Conservation (phyloP, 768 basidiomycete species). For the Psilocybe subaeruginosa region DNA sequence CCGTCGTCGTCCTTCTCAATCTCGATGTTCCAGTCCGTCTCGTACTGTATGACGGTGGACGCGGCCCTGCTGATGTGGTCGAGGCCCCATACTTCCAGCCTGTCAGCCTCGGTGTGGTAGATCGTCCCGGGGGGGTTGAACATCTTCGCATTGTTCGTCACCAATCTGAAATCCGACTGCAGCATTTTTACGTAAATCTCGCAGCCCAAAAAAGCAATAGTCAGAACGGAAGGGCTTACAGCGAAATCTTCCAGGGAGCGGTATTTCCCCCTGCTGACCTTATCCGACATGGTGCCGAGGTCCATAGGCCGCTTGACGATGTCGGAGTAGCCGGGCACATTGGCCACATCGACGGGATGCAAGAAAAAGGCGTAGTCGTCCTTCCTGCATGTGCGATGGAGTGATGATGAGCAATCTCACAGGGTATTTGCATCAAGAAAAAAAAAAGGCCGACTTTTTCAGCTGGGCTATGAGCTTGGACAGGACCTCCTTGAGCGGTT, state of each 20-base stretch:
- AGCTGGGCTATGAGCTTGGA: constrained; percentile 68
- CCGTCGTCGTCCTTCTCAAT: constrained; percentile 68
- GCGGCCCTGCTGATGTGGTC: constrained; percentile 76
- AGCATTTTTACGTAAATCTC: neutral
- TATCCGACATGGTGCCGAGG: constrained; percentile 81
- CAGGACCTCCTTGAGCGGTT: constrained; percentile 79
- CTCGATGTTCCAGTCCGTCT: constrained; percentile 85
- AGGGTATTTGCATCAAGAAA: neutral
- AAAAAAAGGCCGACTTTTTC: constrained; percentile 59
- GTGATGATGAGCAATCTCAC: constrained; percentile 4
- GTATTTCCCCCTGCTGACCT: constrained; percentile 78
- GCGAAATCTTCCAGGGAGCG: constrained; percentile 80
- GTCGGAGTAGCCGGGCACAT: constrained; percentile 66
- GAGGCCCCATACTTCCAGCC: constrained; percentile 69
- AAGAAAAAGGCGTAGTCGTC: constrained; percentile 89
- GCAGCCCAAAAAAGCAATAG: neutral
- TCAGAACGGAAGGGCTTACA: constrained; percentile 41
- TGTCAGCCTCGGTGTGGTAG: constrained; percentile 74
- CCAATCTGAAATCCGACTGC: constrained; percentile 72
- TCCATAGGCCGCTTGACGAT: constrained; percentile 90
- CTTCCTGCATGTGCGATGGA: constrained; percentile 49
- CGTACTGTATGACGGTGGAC: constrained; percentile 77
- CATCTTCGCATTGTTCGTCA: constrained; percentile 71
- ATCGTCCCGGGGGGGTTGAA: constrained; percentile 80
- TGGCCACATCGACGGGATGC: constrained; percentile 60